Evolutionary conservation across 2,329 filamentous ascomycete genomes (phyloP), one percentile per base, ranked within the genome.

Genomic region (Monosporascus sp.): DNA sequence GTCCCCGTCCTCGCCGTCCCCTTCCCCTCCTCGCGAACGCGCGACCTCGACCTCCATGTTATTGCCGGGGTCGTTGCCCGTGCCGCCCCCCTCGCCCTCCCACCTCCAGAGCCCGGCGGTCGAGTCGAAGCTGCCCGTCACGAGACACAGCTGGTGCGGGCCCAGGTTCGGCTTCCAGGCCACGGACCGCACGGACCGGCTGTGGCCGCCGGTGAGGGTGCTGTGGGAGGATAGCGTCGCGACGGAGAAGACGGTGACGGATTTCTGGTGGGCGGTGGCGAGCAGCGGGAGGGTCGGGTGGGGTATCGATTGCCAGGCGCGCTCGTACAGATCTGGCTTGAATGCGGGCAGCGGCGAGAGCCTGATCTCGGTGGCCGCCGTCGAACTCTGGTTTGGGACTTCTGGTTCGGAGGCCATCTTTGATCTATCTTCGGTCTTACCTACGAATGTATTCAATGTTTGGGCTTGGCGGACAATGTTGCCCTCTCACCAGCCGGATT

Each of bases 71-170:
- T 57, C 54, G n/a, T 52, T 59, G 50, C 77, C 76, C 4, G 31
- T 11, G 59, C 79, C 78, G 61, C 14, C 20, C n/a, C 41, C n/a
- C 41, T 44, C 41, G n/a, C 24, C 43, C n/a, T 83, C 82, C 73
- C 81, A 85, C 59, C 82, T 85, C 93, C 86, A 96, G 63, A 89
- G 82, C 9, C 91, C 94, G 2, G 93, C 92, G 1, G 90, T 95
- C 17, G 90, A 87, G 71, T 99, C 94, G 68, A 99, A 99, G 69
- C 88, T 94, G 4, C 91, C 94, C 0, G 92, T 96, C 5, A 93
- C 92, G 17, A 97, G 81, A 45, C 93, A 90, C 52, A 89, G 86
- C 67, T 86, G 83, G 56, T 78, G 72, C 3, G 75, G 72, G 16
- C 79, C 74, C 44, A 83, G 73, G 56, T 80, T 79, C 0, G 92